phyloP scores from a whole-genome alignment of 768 basidiomycete species.

The Macrolepiota dolichaula region DNA sequence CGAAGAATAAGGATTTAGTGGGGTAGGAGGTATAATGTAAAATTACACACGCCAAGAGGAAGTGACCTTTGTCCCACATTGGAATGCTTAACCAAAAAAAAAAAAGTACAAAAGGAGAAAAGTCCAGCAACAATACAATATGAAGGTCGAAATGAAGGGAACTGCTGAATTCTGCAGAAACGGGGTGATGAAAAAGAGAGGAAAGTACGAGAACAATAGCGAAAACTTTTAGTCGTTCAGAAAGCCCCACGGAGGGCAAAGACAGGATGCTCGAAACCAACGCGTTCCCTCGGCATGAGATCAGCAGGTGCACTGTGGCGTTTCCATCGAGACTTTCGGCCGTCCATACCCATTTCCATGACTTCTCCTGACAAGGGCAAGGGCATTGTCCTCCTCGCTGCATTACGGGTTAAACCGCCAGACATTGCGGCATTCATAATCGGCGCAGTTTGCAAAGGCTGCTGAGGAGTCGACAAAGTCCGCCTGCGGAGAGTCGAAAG shows the following conservation, averaged over 20 bases:
- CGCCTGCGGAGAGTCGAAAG: constrained; percentile 59
- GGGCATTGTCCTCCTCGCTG: constrained; percentile 9
- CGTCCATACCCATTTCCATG: constrained; percentile 19
- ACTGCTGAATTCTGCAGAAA: not conserved
- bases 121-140: constrained; percentile 5
- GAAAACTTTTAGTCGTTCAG: constrained; percentile 23
- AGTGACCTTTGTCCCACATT: constrained; percentile 1
- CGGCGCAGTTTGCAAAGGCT: constrained; percentile 14
- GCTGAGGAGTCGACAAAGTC: constrained; percentile 37
- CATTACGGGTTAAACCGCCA: constrained; percentile 5
- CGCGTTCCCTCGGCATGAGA: constrained; percentile 44
- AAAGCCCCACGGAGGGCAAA: constrained; percentile 59
- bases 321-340: constrained; percentile 36
- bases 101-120: not conserved
- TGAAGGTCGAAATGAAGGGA: constrained; percentile 5
- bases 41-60: constrained; percentile 7
- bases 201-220: constrained; percentile 3
- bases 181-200: not conserved
- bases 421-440: not conserved
- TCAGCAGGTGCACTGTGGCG: constrained; percentile 67
- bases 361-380: not conserved
- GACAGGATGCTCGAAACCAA: constrained; percentile 57
- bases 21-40: constrained; percentile 1
- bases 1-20: not conserved
- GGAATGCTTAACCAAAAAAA: not conserved